Evolutionary conservation across 352 stramenopile genomes (phyloP), one percentile per base, ranked within the genome.

Genomic region (Phytophthora europaea): DNA sequence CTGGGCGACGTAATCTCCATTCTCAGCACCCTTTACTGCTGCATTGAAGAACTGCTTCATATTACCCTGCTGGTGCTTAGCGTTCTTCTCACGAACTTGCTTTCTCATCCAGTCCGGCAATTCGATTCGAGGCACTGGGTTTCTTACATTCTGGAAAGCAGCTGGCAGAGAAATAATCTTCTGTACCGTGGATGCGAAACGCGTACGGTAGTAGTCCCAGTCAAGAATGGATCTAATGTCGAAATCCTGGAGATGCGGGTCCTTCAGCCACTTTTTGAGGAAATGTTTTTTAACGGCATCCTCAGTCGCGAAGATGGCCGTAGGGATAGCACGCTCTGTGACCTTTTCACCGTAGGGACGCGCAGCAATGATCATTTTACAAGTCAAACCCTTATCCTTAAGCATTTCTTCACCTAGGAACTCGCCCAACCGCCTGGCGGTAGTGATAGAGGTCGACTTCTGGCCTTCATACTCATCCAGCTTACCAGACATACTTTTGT

Each of bases 91-190:
- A 36, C 98, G 90, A 67, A 99, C 89, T 72, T 97, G 93, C 53
- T 93, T 94, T 7, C 94, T 81, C 72, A 99, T 94, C 98, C 98
- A 99, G 45, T 99, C 94, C 13, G 98, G 98, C 70, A 99, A 86
- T 47, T 93, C 80, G 51, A 99, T 97, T 8, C 97, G 88, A 5
- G 98, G 98, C 9, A 99, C 97, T 6, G 98, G 98, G 80, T 99
- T 99, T 16, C 72, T 73, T 3, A 99, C 84, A 65, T 98, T 98
- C 78, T 99, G 98, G 65, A 99, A 94, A 20, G 96, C 98, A 26
- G 98, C 98, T 12, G 98, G 98, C 50, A 99, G 98, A 10, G 97
- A 99, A 70, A 99, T 99, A 80, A 99, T 99, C 77, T 99, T 99
- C 61, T 99, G 97, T 38, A 99, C 97, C 0, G 95, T 98, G 36